Evolutionary conservation across 2,329 filamentous ascomycete species (phyloP), one percentile per base, ranked within the genome.

Genomic region (Exophiala oligosperma): DNA sequence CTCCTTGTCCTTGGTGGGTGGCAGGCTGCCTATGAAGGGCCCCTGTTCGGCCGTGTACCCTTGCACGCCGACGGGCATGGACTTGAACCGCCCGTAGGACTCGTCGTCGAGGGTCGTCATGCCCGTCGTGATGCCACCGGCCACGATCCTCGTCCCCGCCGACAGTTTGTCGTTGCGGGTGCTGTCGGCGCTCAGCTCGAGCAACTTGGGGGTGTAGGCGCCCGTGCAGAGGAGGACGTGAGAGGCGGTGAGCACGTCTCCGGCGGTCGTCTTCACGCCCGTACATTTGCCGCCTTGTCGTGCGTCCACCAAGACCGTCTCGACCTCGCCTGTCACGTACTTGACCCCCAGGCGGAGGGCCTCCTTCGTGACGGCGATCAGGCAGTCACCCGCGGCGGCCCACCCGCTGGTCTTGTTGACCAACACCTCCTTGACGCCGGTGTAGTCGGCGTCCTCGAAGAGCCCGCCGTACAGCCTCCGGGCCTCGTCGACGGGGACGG

Each of bases 361-460:
- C 56, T 75, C 74, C 35, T 78, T 76, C 1, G 83, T 86, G 7
- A 86, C 76, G 1, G 79, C 81, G 51, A 75, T 70, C 59, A 88
- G 68, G 29, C 79, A 77, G 63, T 86, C 82, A 2, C 81, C 82
- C 1, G 85, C 85, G n/a, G 82, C 83, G 5, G 79, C 84, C 83
- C 84, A 88, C 1, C 85, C 85, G 68, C 82, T 84, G 32, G 77
- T 80, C 59, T 77, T 80, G 73, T 87, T 87, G 46, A 87, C 72
- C 12, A 85, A 74, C 2, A 87, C 82, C 64, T 85, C 81, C 64
- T 80, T 83, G 47, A 81, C 83, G 1, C 77, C 82, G 0, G 74
- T 75, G 65, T 85, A 87, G 56, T 87, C 82, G 1, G 84, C 83
- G 44, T 84, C 78, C 8, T 81, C 76, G 57, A 87, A 87, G 1